Evolutionary conservation across 2,329 filamentous ascomycete species (phyloP).

Genomic region (Colletotrichum cordylinicola): DNA sequence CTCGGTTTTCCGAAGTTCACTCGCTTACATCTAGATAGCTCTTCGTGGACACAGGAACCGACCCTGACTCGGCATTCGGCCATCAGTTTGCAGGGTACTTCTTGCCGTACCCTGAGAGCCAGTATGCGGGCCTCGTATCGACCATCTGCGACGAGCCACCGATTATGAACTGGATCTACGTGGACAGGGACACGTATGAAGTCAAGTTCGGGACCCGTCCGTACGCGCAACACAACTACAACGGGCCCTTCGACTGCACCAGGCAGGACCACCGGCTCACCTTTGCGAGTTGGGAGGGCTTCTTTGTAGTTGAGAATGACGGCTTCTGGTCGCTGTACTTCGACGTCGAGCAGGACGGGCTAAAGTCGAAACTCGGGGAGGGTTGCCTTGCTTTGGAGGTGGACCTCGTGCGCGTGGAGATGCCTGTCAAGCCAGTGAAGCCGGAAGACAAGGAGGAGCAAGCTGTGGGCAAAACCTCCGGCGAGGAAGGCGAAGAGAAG

Average conservation of each 20-base stretch:
- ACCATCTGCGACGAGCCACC: conserved; percentile 55
- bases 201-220: conserved; percentile 51
- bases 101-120: conserved; percentile 60
- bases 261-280: conserved; percentile 56
- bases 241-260: conserved; percentile 56
- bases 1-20: not conserved
- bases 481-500: not conserved
- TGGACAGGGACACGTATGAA: conserved; percentile 50
- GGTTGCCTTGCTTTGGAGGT: conserved; percentile 60
- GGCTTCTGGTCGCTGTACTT: conserved; percentile 54
- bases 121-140: conserved; percentile 50
- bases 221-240: conserved; percentile 47
- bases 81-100: conserved; percentile 64
- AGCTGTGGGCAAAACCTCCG: not conserved
- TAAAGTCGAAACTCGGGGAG: conserved; percentile 49
- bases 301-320: conserved; percentile 50
- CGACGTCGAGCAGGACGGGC: conserved; percentile 49
- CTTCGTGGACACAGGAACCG: conserved; percentile 49
- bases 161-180: conserved; percentile 56
- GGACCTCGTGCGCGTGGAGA: conserved; percentile 58
- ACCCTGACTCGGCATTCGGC: conserved; percentile 36
- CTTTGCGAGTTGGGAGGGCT: conserved; percentile 54
- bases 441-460: not conserved
- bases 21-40: conserved; percentile 31
- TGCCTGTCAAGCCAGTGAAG: conserved; percentile 25